Evolutionary conservation across 805 yeast genomes (phyloP), one percentile per base, ranked within the genome.

Genomic region (Lachancea lanzarotensis): DNA sequence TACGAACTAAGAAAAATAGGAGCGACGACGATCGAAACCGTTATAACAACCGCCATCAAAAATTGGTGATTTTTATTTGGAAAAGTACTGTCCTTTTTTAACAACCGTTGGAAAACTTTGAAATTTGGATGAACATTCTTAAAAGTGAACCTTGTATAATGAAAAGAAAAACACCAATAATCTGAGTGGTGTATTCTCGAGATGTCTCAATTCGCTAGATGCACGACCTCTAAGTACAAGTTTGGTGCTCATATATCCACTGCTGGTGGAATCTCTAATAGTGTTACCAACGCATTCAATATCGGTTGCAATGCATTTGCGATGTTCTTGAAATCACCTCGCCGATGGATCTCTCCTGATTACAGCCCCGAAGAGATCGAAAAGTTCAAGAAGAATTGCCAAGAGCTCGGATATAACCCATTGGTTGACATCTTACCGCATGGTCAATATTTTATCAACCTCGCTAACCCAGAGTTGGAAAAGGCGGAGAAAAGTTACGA

Each of bases 231-330:
- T 46, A 69, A 68, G 39, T 72, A 68, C 66, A 83, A 76, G 59
- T 90, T 78, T 58, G 98, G 98, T 2, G 96, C 96, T 2, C 98
- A 90, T 65, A 91, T 90, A 25, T 79, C 84, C 2, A 80, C 82
- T 52, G 74, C 84, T 4, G 95, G 95, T 12, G 97, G 93, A 42
- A 57, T 86, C 2, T 79, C 84, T 36, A 81, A 84, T 26, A 73
- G 91, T 7, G 79, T 86, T 1, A 57, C 70, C 30, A 76, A 81
- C 53, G 83, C 82, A 18, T 67, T 66, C 55, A 67, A 69, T 34
- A 68, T 78, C 20, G 80, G 80, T 55, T 70, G 67, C 45, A 87
- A 87, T 56, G 77, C 95, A 38, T 89, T 93, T 72, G 98, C 97
- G 0, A 67, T 93, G 54, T 93, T 93, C 62, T 69, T 93, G 52